phyloP scores from a whole-genome alignment of 2,329 filamentous ascomycete genomes.

The Claviceps digitariae region DNA sequence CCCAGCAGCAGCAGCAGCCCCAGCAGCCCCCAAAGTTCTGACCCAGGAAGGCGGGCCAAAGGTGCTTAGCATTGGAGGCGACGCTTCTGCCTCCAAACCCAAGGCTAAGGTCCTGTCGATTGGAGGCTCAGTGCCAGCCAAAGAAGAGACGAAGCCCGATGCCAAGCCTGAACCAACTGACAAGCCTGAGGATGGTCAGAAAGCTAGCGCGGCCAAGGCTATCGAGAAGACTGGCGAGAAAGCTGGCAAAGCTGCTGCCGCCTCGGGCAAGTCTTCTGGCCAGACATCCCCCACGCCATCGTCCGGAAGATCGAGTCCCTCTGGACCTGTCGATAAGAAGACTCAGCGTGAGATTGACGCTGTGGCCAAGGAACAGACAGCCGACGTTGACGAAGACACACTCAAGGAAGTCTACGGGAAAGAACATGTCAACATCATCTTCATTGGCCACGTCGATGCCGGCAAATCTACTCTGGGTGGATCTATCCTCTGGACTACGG shows the following conservation, averaged over 20 bases:
- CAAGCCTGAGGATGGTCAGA: slow-evolving; percentile 58
- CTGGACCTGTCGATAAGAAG: slow-evolving; percentile 38
- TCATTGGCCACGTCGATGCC: slow-evolving; percentile 95
- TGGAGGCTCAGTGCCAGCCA: slow-evolving; percentile 20
- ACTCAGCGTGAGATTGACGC: slow-evolving; percentile 59
- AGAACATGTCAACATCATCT: slow-evolving; percentile 86
- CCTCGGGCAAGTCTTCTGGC: slow-evolving; percentile 39
- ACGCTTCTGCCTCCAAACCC: slow-evolving; percentile 39
- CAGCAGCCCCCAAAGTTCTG: slow-evolving; percentile 21
- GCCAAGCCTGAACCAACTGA: slow-evolving; percentile 33
- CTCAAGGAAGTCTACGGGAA: slow-evolving; percentile 95
- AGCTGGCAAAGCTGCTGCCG: slow-evolving; percentile 21
- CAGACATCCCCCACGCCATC: slow-evolving; percentile 70
- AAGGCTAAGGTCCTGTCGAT: slow-evolving; percentile 35
- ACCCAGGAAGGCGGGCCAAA: slow-evolving; percentile 46
- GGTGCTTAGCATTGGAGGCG: slow-evolving; percentile 55
- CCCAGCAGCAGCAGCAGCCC: slow-evolving; percentile 26
- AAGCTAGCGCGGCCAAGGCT: slow-evolving; percentile 76
- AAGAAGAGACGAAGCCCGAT: slow-evolving; percentile 33
- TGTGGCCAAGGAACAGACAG: slow-evolving; percentile 69
- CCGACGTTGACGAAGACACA: slow-evolving; percentile 57
- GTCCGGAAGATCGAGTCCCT: slow-evolving; percentile 73
- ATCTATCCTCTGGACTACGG: slow-evolving; percentile 81
- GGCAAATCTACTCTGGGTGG: slow-evolving; percentile 95
- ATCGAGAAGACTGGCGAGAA: slow-evolving; percentile 79